Percentiles rank a stretch among this genome's conserved stretches.
Conservation (phyloP, 2,329 filamentous ascomycete species). For the Pseudogymnoascus sp. region DNA sequence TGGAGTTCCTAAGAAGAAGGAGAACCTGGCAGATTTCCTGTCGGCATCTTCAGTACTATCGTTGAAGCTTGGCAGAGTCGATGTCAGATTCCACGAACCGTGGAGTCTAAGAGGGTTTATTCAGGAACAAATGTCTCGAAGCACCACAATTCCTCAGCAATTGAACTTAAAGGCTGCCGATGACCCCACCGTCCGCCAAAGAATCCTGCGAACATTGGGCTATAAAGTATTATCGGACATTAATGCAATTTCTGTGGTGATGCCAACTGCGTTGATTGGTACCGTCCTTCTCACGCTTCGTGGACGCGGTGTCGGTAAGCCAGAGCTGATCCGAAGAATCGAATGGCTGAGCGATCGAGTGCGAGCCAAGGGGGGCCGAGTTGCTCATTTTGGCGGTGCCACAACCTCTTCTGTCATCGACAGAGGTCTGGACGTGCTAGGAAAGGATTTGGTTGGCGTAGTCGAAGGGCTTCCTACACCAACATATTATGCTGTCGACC, state of each 20-base stretch:
- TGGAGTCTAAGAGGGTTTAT: constrained; percentile 86
- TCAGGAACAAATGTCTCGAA: constrained; percentile 58
- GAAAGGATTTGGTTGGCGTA: constrained; percentile 76
- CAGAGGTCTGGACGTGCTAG: constrained; percentile 82
- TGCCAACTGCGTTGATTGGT: constrained; percentile 93
- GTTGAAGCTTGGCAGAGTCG: constrained; percentile 79
- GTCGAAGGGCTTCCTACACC: constrained; percentile 75
- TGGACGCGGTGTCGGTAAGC: constrained; percentile 81
- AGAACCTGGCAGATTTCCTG: constrained; percentile 86
- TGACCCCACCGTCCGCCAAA: constrained; percentile 36
- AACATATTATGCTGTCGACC: constrained; percentile 89
- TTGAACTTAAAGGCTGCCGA: constrained; percentile 39
- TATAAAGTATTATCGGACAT: constrained; percentile 92
- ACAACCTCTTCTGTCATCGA: constrained; percentile 77
- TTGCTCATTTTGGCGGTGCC: constrained; percentile 82
- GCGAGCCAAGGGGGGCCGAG: constrained; percentile 75
- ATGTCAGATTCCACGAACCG: constrained; percentile 91
- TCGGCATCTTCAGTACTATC: constrained; percentile 78
- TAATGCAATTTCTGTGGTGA: constrained; percentile 91
- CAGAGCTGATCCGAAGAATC: constrained; percentile 75
- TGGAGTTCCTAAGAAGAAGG: constrained; percentile 89
- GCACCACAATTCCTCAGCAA: constrained; percentile 41
- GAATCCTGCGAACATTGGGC: constrained; percentile 74
- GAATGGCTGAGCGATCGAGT: constrained; percentile 84
- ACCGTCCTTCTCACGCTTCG: constrained; percentile 86